A percentile compares a stretch with the other conserved stretches of the same genome.
Conservation (phyloP, 768 basidiomycete genomes). For the Tephrocybe sp. region DNA sequence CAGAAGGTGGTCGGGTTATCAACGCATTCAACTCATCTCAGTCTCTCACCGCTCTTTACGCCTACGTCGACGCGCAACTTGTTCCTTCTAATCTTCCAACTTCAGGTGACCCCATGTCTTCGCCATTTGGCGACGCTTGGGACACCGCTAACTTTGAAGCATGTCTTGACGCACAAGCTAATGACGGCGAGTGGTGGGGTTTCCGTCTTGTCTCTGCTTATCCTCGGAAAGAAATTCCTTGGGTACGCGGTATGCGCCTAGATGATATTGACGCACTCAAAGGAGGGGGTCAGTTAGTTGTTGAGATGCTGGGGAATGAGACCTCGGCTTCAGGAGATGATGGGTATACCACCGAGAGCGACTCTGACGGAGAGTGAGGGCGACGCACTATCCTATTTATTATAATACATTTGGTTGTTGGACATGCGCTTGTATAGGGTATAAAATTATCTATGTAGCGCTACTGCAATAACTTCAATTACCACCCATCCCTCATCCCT, state of each 20-base stretch:
- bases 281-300: slow-evolving; percentile 38
- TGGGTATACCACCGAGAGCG: slow-evolving; percentile 1
- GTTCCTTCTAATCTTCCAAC: slow-evolving; percentile 38
- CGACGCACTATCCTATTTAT: not conserved
- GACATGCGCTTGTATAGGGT: not conserved
- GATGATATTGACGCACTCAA: slow-evolving; percentile 45
- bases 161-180: slow-evolving; percentile 26
- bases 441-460: not conserved
- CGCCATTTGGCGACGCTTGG: slow-evolving; percentile 37
- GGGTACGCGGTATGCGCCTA: slow-evolving; percentile 37
- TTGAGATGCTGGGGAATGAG: no score
- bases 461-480: not conserved
- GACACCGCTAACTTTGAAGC: slow-evolving; percentile 32
- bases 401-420: not conserved
- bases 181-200: slow-evolving; percentile 55
- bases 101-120: slow-evolving; percentile 37
- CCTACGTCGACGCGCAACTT: slow-evolving; percentile 64
- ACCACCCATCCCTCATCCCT: slow-evolving; percentile 15
- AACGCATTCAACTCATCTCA: slow-evolving; percentile 49
- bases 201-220: slow-evolving; percentile 71
- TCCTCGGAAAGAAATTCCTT: slow-evolving; percentile 63
- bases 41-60: slow-evolving; percentile 64
- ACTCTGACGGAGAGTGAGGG: not conserved
- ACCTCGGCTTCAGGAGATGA: not conserved
- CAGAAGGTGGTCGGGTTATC: slow-evolving; percentile 55